Conservation (phyloP, 306 rosid genomes). For the Begonia peltatifolia region DNA sequence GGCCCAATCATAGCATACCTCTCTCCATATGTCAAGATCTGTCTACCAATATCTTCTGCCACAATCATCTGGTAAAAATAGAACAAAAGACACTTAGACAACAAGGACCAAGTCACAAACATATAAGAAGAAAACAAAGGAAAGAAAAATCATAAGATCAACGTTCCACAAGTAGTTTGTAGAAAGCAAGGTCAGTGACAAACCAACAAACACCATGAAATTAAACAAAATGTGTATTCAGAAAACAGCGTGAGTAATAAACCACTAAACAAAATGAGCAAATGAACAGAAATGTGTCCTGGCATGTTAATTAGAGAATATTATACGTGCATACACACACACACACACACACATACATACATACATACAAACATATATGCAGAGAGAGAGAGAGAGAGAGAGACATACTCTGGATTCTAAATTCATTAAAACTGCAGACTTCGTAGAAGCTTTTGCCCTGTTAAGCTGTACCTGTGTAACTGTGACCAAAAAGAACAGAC, state of each 20-base stretch:
- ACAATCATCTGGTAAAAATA: slow-evolving; percentile 53
- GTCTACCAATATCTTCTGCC: slow-evolving; percentile 93
- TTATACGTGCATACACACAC: too few relatives aligned
- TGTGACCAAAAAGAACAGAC: slow-evolving; percentile 16
- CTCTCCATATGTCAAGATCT: slow-evolving; percentile 87
- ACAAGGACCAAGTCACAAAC: neutral
- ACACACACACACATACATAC: too few relatives aligned
- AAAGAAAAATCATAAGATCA: neutral
- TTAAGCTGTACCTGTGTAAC: slow-evolving; percentile 67
- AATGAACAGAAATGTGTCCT: too few relatives aligned
- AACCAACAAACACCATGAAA: too few relatives aligned
- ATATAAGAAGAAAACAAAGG: neutral
- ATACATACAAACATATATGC: too few relatives aligned
- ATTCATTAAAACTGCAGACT: slow-evolving; percentile 91
- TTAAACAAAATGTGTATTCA: too few relatives aligned
- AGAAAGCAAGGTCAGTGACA: too few relatives aligned
- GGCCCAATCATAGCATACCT: slow-evolving; percentile 36
- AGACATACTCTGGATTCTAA: slow-evolving; percentile 79
- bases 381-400: slow-evolving; percentile 2
- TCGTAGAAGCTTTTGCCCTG: slow-evolving; percentile 84
- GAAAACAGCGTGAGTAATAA: too few relatives aligned
- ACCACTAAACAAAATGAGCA: too few relatives aligned
- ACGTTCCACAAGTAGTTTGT: neutral
- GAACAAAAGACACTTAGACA: neutral
- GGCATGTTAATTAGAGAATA: too few relatives aligned